Conservation (phyloP, 2,329 filamentous ascomycete genomes). For the Trichoderma arundinaceum region DNA sequence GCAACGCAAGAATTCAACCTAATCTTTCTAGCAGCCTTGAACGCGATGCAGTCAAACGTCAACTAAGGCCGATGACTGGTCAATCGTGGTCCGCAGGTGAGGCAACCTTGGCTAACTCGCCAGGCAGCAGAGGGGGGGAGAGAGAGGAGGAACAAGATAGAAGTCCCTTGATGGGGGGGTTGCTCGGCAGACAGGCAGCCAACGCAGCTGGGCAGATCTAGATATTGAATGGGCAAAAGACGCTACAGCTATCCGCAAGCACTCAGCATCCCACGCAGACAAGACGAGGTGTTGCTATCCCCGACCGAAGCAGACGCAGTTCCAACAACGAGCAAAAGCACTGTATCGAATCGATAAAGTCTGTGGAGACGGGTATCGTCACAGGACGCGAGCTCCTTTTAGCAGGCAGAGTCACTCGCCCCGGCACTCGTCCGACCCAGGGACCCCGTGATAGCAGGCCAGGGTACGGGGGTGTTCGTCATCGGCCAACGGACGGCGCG, state of each 20-base stretch:
- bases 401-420: conserved; percentile 33
- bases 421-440: conserved; percentile 31
- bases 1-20: conserved; percentile 22
- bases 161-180: conserved; percentile 19
- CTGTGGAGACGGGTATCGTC: conserved; percentile 33
- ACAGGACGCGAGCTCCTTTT: conserved; percentile 33
- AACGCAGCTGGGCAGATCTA: neutral
- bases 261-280: conserved; percentile 1
- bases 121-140: conserved; percentile 29
- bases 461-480: conserved; percentile 30
- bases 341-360: conserved; percentile 27
- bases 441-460: conserved; percentile 32
- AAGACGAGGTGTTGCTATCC: conserved; percentile 1
- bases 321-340: neutral
- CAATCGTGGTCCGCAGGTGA: conserved; percentile 27
- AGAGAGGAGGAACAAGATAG: neutral
- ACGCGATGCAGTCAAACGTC: conserved; percentile 26
- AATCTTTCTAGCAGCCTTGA: conserved; percentile 4
- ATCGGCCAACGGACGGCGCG: conserved; percentile 25
- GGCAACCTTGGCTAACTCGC: conserved; percentile 29
- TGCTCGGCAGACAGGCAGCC: conserved; percentile 24
- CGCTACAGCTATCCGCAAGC: conserved; percentile 18
- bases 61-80: conserved; percentile 28
- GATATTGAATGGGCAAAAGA: conserved; percentile 2
- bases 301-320: neutral